These are phyloP conservation scores for Clavariopsis aquatica DNA, from an alignment of 495 filamentous ascomycete genomes.

Conservation along the genomic window DNA sequence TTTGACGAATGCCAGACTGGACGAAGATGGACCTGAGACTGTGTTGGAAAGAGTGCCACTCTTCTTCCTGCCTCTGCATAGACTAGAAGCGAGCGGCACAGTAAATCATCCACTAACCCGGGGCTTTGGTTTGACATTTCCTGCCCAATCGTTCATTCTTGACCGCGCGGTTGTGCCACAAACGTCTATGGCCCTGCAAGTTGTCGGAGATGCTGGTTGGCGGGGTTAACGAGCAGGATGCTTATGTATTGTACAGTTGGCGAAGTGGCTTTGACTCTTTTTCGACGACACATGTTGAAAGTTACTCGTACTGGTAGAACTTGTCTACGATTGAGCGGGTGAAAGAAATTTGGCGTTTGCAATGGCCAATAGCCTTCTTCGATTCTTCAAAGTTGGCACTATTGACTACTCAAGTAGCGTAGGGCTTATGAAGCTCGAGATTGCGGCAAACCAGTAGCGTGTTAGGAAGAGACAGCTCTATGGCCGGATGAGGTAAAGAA, in stretches of 20 bases:
- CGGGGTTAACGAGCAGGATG: not conserved
- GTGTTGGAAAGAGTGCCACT: not conserved
- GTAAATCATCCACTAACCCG: not conserved
- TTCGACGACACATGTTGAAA: not conserved
- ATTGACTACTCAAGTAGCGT: too few relatives aligned
- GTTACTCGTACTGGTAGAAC: not conserved
- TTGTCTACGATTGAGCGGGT: not conserved
- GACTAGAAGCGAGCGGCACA: not conserved
- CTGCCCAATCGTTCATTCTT: not conserved
- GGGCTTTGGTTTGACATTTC: not conserved
- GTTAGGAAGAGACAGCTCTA: too few relatives aligned
- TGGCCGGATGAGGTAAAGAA: too few relatives aligned
- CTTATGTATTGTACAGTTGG: not conserved
- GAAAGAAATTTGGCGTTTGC: not conserved
- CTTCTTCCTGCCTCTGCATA: not conserved
- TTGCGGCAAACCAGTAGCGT: too few relatives aligned
- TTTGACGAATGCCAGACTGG: not conserved
- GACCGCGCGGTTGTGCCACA: not conserved
- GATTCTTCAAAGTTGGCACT: too few relatives aligned
- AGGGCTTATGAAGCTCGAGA: too few relatives aligned
- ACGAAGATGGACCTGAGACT: not conserved
- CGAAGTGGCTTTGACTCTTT: not conserved
- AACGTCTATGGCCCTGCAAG: not conserved
- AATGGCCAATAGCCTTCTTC: too few relatives aligned
- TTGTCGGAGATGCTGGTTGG: not conserved